Conservation (phyloP, 1,284 basidiomycete species). For the Pyrrhoderma lamaoense region DNA sequence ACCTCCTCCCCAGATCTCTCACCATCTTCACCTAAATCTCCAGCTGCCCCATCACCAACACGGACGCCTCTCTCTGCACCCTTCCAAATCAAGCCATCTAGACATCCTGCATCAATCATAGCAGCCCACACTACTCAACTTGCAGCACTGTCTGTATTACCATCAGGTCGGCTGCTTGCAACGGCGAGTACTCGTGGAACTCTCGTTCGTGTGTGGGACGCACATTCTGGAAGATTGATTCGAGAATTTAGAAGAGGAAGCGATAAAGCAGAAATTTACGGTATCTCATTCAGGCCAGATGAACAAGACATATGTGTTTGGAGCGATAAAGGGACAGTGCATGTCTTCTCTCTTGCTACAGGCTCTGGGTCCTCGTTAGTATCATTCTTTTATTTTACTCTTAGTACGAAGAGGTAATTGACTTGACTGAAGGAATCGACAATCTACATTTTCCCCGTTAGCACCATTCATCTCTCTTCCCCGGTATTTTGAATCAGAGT, state of each 20-base stretch:
- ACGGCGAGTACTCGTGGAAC: constrained; percentile 86
- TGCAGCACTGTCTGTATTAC: constrained; percentile 69
- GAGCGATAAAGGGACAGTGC: constrained; percentile 96
- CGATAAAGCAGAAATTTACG: constrained; percentile 90
- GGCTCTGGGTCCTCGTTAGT: constrained; percentile 60
- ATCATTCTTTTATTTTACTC: constrained; percentile 1
- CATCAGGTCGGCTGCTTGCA: constrained; percentile 74
- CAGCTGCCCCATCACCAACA: constrained; percentile 38
- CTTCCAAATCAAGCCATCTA: constrained; percentile 37
- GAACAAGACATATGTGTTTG: constrained; percentile 80
- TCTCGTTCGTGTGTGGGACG: constrained; percentile 85
- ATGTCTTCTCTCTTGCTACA: constrained; percentile 73
- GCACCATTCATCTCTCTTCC: constrained; percentile 77
- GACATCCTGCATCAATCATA: constrained; percentile 73
- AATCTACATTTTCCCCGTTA: constrained; percentile 70
- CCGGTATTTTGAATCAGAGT: constrained; percentile 89
- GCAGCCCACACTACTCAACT: constrained; percentile 79
- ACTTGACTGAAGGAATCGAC: constrained; percentile 53
- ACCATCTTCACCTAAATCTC: constrained; percentile 34
- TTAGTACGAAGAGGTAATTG: constrained; percentile 13
- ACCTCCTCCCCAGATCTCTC: constrained; percentile 31
- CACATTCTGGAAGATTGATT: constrained; percentile 65
- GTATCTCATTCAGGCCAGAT: constrained; percentile 72
- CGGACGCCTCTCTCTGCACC: not conserved
- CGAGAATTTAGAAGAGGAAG: constrained; percentile 82